These are phyloP conservation scores for Exophiala xenobiotica DNA, from an alignment of 2,329 filamentous ascomycete species.

Conservation along the genomic window DNA sequence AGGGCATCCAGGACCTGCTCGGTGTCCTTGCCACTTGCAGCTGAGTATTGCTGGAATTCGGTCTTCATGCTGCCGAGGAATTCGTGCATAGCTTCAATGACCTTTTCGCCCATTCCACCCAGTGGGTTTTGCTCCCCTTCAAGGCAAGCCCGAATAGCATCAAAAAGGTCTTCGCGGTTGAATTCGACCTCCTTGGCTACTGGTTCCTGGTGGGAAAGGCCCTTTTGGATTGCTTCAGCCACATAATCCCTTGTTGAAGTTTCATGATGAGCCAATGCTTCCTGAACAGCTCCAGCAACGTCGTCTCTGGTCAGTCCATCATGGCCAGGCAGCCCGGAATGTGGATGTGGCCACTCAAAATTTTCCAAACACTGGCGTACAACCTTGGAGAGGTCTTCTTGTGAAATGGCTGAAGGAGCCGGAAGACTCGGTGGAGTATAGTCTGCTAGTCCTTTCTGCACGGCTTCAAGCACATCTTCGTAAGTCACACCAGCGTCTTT, in stretches of 20 bases:
- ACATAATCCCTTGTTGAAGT: conserved; percentile 42
- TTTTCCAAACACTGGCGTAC: conserved; percentile 85
- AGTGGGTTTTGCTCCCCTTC: conserved; percentile 54
- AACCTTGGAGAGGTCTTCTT: conserved; percentile 79
- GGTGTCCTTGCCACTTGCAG: conserved; percentile 75
- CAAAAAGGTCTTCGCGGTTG: conserved; percentile 55
- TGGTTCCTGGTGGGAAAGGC: conserved; percentile 50
- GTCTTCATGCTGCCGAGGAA: conserved; percentile 61
- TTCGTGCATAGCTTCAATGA: conserved; percentile 59
- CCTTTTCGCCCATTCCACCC: conserved; percentile 57
- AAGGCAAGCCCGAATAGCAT: conserved; percentile 58
- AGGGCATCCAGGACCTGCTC: conserved; percentile 86
- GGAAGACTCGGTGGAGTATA: conserved; percentile 73
- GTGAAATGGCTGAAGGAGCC: conserved; percentile 62
- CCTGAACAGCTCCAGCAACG: conserved; percentile 59
- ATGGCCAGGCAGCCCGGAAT: conserved; percentile 35
- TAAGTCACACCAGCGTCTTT: conserved; percentile 63
- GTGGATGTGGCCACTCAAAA: conserved; percentile 65
- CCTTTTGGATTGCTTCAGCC: conserved; percentile 59
- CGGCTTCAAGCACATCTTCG: conserved; percentile 80
- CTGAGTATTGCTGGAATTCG: conserved; percentile 74
- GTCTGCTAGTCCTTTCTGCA: conserved; percentile 81
- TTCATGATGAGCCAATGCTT: conserved; percentile 52
- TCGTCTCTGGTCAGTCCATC: conserved; percentile 53
- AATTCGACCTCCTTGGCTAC: conserved; percentile 60